phyloP scores from a whole-genome alignment of 2,329 filamentous ascomycete species.

The Aspergillus clavatus region DNA sequence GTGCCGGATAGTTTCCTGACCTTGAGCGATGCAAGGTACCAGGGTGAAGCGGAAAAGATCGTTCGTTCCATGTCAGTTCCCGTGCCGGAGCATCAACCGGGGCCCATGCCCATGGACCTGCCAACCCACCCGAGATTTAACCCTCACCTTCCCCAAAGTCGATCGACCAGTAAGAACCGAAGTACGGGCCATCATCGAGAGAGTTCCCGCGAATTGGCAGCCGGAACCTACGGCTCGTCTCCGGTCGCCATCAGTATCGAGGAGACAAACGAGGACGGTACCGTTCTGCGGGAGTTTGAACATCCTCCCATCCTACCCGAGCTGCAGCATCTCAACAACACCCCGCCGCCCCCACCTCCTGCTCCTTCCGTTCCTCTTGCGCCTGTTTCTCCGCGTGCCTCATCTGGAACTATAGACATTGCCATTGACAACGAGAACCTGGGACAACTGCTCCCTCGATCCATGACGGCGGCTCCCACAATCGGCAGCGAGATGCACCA shows the following conservation, averaged over 20 bases:
- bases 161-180: constrained; percentile 38
- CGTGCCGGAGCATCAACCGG: constrained; percentile 26
- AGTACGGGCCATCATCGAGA: constrained; percentile 28
- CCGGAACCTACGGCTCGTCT: constrained; percentile 27
- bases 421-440: constrained; percentile 38
- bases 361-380: constrained; percentile 29
- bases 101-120: constrained; percentile 27
- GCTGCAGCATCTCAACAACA: constrained; percentile 53
- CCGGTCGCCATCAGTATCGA: constrained; percentile 51
- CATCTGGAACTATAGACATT: constrained; percentile 38
- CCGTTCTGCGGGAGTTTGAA: constrained; percentile 17
- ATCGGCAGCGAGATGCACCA: constrained; percentile 22
- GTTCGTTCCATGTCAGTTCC: constrained; percentile 39
- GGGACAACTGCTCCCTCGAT: constrained; percentile 32
- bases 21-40: constrained; percentile 34
- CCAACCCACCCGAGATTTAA: constrained; percentile 40
- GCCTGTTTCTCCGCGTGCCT: constrained; percentile 28
- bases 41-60: constrained; percentile 33
- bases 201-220: constrained; percentile 23
- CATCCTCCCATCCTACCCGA: constrained; percentile 54
- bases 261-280: constrained; percentile 45
- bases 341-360: constrained; percentile 50
- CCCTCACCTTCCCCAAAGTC: constrained; percentile 36
- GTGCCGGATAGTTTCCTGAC: constrained; percentile 49
- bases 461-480: constrained; percentile 34